phyloP scores from a whole-genome alignment of 768 basidiomycete species.

The Suillus brevipes region DNA sequence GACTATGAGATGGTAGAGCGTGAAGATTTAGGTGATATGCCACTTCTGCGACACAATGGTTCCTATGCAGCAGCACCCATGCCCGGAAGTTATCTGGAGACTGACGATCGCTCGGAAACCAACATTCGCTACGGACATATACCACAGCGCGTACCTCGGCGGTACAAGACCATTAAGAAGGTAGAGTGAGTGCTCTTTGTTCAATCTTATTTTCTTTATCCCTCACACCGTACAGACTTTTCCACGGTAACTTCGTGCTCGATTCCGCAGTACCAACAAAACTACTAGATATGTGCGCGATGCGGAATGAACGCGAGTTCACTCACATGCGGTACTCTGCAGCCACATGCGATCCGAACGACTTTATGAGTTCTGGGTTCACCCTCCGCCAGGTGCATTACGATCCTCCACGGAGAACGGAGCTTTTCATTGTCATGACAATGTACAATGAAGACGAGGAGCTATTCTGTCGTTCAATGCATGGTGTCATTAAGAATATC shows the following conservation, averaged over 20 bases:
- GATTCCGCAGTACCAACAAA: conserved; percentile 92
- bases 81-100: conserved; percentile 44
- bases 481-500: conserved; percentile 94
- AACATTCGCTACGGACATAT: conserved; percentile 88
- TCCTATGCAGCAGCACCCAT: conserved; percentile 36
- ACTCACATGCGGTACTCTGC: conserved; percentile 96
- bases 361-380: conserved; percentile 80
- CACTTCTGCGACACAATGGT: conserved; percentile 53
- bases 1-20: conserved; percentile 43
- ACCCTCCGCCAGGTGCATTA: conserved; percentile 90
- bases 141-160: conserved; percentile 83
- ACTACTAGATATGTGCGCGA: conserved; percentile 78
- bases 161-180: conserved; percentile 93
- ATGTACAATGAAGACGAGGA: conserved; percentile 97
- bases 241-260: conserved; percentile 91
- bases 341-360: conserved; percentile 94
- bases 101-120: conserved; percentile 39
- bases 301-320: conserved; percentile 83
- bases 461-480: conserved; percentile 91
- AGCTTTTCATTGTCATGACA: conserved; percentile 96
- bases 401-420: conserved; percentile 86
- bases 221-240: conserved; percentile 48
- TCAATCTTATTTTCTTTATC: neutral
- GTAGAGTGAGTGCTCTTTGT: conserved; percentile 62
- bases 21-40: conserved; percentile 62